Evolutionary conservation across 441 rosid species (phyloP).

Genomic region (Gossypium lobatum): DNA sequence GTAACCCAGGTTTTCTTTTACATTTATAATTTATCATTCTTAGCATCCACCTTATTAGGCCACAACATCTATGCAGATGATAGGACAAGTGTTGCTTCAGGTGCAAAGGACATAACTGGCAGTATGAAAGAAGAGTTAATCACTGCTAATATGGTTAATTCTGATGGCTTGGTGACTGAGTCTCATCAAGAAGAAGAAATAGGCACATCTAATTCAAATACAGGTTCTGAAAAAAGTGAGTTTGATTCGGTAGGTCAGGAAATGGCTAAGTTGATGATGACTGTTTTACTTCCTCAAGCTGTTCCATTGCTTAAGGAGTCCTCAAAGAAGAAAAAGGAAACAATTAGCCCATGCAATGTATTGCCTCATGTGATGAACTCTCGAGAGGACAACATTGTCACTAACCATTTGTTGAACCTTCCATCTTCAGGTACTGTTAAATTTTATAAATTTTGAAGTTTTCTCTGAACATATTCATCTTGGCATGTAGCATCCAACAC

Average conservation of each 20-base stretch:
- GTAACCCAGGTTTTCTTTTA: neutral
- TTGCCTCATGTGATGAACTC: conserved; percentile 18
- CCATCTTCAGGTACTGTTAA: conserved; percentile 28
- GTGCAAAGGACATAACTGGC: conserved; percentile 17
- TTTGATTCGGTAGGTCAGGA: conserved; percentile 55
- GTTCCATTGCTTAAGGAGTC: conserved; percentile 61
- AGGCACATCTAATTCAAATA: conserved; percentile 31
- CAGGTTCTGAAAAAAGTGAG: conserved; percentile 38
- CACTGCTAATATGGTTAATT: conserved; percentile 20
- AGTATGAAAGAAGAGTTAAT: conserved; percentile 30
- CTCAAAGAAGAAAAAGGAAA: conserved; percentile 39
- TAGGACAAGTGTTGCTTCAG: conserved; percentile 24
- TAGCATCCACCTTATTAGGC: neutral
- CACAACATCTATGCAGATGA: conserved; percentile 30
- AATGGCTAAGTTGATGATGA: conserved; percentile 67
- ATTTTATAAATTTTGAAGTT: conserved; percentile 9
- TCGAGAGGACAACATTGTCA: conserved; percentile 23
- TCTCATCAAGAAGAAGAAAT: conserved; percentile 38
- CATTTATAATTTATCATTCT: neutral
- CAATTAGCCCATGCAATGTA: conserved; percentile 19
- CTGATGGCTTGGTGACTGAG: conserved; percentile 33
- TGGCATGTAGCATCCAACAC: neutral
- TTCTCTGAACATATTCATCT: conserved; percentile 6
- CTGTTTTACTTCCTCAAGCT: conserved; percentile 84
- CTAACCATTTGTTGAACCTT: conserved; percentile 22